phyloP scores from a whole-genome alignment of 768 basidiomycete species.

The Suillus occidentalis region DNA sequence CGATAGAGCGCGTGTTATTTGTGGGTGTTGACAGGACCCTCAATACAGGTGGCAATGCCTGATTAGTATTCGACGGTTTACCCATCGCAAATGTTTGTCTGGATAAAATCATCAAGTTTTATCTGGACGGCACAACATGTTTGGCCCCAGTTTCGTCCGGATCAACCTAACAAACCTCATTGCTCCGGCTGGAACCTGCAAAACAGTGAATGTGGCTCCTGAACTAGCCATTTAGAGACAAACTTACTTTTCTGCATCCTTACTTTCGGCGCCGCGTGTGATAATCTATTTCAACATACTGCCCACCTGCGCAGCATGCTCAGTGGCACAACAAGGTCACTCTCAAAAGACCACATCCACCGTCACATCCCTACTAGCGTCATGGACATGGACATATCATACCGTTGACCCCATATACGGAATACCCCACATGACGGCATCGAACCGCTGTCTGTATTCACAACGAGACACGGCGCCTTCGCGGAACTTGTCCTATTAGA shows the following conservation, averaged over 20 bases:
- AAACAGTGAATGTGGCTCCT: not conserved
- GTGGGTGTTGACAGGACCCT: too few species aligned
- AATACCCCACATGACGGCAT: not conserved
- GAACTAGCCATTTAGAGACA: not conserved
- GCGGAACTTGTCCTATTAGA: not conserved
- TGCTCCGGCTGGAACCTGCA: not conserved
- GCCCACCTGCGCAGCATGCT: too few species aligned
- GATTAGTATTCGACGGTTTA: too few species aligned
- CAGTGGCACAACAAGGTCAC: not conserved
- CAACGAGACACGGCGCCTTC: not conserved
- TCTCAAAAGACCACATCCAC: not conserved
- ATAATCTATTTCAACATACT: not conserved
- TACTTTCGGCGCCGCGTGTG: not conserved
- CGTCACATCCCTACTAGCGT: not conserved
- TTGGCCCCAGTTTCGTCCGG: too few species aligned
- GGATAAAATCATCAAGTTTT: too few species aligned
- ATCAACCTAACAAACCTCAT: too few species aligned
- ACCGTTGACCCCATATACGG: not conserved
- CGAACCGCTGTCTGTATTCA: not conserved
- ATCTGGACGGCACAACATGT: too few species aligned
- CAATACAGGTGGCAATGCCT: too few species aligned
- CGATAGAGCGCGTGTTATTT: too few species aligned
- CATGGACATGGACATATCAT: not conserved
- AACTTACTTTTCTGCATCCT: not conserved
- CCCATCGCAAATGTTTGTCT: too few species aligned